Conservation (phyloP, 2,329 filamentous ascomycete species). For the Colletotrichum sp. region DNA sequence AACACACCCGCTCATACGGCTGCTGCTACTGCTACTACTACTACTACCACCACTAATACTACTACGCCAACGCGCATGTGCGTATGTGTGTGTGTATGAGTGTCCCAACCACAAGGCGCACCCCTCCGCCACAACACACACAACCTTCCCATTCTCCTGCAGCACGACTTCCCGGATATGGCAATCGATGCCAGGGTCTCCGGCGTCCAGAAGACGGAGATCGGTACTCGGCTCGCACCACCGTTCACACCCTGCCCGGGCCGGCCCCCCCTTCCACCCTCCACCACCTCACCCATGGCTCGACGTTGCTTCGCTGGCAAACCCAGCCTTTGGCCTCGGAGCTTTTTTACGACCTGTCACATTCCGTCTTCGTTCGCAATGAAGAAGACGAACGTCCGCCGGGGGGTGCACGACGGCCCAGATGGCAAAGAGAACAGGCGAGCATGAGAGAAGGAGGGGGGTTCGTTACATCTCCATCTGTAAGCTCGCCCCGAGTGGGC, state of each 20-base stretch:
- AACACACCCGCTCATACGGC: not conserved
- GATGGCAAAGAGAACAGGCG: not conserved
- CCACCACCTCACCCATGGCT: not conserved
- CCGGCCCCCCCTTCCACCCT: not conserved
- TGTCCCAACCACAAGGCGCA: not conserved
- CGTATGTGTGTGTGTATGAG: not conserved
- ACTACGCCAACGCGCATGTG: not conserved
- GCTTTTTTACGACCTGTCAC: slow-evolving; percentile 12
- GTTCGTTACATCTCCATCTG: not conserved
- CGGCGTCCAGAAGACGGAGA: slow-evolving; percentile 1
- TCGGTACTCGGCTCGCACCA: slow-evolving; percentile 19
- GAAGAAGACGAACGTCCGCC: not conserved
- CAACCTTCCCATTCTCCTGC: not conserved
- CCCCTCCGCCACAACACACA: not conserved
- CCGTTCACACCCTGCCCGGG: slow-evolving; percentile 7
- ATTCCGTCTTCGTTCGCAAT: not conserved
- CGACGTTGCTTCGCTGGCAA: slow-evolving; percentile 14
- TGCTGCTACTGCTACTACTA: not conserved
- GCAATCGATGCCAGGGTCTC: slow-evolving; percentile 1
- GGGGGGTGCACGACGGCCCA: not conserved
- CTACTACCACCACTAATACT: not conserved
- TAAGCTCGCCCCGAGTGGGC: not conserved
- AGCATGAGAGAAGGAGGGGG: not conserved
- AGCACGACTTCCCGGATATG: not conserved
- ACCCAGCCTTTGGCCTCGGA: not conserved